Conservation (phyloP, 129 eudicot genomes). For the Tagetes patula region DNA sequence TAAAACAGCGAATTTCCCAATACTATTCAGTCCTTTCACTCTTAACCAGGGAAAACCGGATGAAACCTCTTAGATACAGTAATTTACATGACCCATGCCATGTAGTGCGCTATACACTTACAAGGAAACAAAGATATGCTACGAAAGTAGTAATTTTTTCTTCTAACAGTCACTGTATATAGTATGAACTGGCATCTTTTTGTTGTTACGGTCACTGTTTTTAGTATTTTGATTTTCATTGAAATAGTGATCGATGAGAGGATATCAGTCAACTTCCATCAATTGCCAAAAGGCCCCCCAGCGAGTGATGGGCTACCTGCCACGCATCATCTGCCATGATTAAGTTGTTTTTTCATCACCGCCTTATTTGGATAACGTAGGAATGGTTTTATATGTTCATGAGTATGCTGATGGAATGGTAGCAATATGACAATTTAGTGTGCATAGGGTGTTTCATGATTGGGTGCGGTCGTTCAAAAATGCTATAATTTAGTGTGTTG, state of each 20-base stretch:
- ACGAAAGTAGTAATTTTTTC: no score
- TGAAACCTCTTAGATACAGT: background rate
- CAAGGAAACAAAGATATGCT: background rate
- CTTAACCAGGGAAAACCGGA: background rate
- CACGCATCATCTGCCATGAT: no score
- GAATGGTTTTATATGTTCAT: constrained; percentile 9
- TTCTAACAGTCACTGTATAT: no score
- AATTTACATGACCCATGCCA: constrained; percentile 20
- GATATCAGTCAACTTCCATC: no score
- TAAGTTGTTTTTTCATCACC: no score
- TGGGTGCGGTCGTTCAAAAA: constrained; percentile 8
- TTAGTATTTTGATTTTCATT: no score
- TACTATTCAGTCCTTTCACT: background rate
- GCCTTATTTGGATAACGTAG: background rate
- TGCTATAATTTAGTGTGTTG: background rate
- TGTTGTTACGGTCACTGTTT: no score
- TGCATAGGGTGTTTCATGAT: constrained; percentile 4
- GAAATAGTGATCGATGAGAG: no score
- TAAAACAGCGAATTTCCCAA: background rate
- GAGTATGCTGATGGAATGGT: background rate
- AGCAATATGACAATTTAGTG: constrained; percentile 3
- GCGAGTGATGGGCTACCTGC: no score
- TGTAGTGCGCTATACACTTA: background rate
- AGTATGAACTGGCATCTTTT: no score
- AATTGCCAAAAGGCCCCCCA: no score